These are phyloP conservation scores for Trichoderma arundinaceum DNA, from an alignment of 2,329 filamentous ascomycete species.

Conservation along the genomic window DNA sequence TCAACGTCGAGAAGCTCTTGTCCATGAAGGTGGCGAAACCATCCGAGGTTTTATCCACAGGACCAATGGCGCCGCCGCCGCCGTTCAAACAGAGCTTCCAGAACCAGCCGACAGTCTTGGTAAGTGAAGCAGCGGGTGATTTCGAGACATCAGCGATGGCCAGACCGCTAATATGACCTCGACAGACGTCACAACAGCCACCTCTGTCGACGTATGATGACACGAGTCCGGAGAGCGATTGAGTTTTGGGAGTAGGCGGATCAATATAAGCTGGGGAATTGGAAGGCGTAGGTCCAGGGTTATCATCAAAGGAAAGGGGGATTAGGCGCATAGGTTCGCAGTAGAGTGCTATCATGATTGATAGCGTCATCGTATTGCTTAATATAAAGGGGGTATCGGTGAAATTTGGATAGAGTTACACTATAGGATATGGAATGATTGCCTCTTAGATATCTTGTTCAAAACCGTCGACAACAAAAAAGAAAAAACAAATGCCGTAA, in stretches of 20 bases:
- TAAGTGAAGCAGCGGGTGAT: conserved; percentile 49
- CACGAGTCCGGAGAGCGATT: conserved; percentile 21
- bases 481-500: background rate
- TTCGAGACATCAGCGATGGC: conserved; percentile 45
- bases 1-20: conserved; percentile 54
- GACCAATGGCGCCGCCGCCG: conserved; percentile 53
- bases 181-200: conserved; percentile 40
- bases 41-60: background rate
- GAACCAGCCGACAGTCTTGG: conserved; percentile 49
- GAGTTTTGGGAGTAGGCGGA: background rate
- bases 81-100: conserved; percentile 49
- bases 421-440: conserved; percentile 19
- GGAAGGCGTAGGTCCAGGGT: background rate
- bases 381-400: background rate
- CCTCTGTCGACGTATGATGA: conserved; percentile 23
- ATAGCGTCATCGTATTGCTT: background rate
- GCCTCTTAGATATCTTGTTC: conserved; percentile 2
- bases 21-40: conserved; percentile 43
- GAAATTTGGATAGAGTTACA: conserved; percentile 8
- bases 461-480: background rate
- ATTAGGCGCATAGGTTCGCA: background rate
- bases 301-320: background rate
- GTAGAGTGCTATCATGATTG: background rate
- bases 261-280: background rate
- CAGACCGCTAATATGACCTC: conserved; percentile 48